Percentiles rank a stretch among this genome's conserved stretches.
phyloP scores from a whole-genome alignment of 202 grass and related monocot species.

The Dendrocalamus latiflorus region DNA sequence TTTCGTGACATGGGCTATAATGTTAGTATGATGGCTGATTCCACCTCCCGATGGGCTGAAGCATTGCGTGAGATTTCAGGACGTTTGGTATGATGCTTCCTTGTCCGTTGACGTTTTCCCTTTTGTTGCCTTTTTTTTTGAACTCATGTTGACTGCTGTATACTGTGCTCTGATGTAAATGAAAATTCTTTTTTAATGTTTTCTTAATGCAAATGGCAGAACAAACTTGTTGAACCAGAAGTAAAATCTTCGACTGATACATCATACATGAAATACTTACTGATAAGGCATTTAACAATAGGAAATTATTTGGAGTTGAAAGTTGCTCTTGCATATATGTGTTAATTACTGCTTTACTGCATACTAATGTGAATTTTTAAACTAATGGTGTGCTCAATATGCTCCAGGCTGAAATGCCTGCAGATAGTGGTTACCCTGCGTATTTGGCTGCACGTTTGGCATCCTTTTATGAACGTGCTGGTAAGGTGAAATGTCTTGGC shows the following conservation, averaged over 20 bases:
- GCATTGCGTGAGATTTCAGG: too few species aligned
- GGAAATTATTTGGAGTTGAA: background rate
- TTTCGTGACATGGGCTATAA: too few species aligned
- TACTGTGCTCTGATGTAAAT: too few species aligned
- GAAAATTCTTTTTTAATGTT: too few species aligned
- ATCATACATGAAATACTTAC: too few species aligned
- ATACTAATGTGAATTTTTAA: background rate
- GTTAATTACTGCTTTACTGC: conserved; percentile 1
- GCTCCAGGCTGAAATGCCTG: conserved; percentile 97
- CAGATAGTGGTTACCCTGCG: conserved; percentile 98
- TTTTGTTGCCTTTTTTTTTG: too few species aligned
- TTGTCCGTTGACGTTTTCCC: too few species aligned
- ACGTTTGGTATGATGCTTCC: too few species aligned
- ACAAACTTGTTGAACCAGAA: background rate
- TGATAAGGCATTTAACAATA: background rate
- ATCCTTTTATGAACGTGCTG: conserved; percentile 97
- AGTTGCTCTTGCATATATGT: background rate
- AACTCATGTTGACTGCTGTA: too few species aligned
- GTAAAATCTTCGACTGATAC: background rate
- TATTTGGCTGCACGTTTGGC: conserved; percentile 95
- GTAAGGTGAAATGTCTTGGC: conserved; percentile 80
- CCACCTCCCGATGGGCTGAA: too few species aligned
- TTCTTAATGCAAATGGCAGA: background rate
- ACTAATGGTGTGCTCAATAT: conserved; percentile 28
- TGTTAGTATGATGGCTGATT: too few species aligned